These are phyloP conservation scores for Nadsonia commutata DNA, from an alignment of 1,139 yeast genomes.

Conservation along the genomic window DNA sequence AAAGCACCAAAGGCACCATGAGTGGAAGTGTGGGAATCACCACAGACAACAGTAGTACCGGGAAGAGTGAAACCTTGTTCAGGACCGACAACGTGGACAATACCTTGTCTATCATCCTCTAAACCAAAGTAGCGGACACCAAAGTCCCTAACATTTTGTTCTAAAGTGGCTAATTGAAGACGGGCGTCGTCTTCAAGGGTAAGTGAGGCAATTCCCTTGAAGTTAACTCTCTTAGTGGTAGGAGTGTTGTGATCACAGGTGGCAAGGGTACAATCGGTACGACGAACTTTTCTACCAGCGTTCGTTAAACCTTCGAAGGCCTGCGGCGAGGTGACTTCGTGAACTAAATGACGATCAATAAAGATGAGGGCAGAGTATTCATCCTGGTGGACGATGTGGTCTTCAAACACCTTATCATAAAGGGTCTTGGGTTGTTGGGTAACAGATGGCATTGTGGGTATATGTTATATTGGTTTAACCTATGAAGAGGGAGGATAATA, in stretches of 20 bases:
- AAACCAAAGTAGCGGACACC: constrained; percentile 87
- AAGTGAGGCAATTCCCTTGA: constrained; percentile 63
- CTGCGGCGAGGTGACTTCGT: constrained; percentile 97
- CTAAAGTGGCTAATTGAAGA: constrained; percentile 82
- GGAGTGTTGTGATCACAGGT: constrained; percentile 98
- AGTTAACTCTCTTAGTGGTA: constrained; percentile 64
- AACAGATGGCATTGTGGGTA: constrained; percentile 17
- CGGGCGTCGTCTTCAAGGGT: constrained; percentile 85
- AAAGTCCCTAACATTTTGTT: constrained; percentile 80
- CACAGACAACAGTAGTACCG: constrained; percentile 97
- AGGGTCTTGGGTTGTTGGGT: constrained; percentile 34
- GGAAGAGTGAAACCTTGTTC: constrained; percentile 98
- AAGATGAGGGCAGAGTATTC: constrained; percentile 74
- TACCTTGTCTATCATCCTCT: constrained; percentile 90
- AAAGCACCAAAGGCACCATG: constrained; percentile 98
- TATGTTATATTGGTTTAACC: no score
- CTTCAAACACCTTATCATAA: constrained; percentile 91
- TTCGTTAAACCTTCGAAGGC: constrained; percentile 89
- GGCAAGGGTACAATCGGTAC: constrained; percentile 89
- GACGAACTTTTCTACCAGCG: constrained; percentile 79
- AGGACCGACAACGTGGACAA: constrained; percentile 96
- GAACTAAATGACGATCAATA: constrained; percentile 93
- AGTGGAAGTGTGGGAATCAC: constrained; percentile 96
- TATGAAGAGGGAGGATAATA: no score
- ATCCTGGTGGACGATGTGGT: constrained; percentile 81